phyloP scores from a whole-genome alignment of 352 stramenopile species.

The Globisporangium spiculum region DNA sequence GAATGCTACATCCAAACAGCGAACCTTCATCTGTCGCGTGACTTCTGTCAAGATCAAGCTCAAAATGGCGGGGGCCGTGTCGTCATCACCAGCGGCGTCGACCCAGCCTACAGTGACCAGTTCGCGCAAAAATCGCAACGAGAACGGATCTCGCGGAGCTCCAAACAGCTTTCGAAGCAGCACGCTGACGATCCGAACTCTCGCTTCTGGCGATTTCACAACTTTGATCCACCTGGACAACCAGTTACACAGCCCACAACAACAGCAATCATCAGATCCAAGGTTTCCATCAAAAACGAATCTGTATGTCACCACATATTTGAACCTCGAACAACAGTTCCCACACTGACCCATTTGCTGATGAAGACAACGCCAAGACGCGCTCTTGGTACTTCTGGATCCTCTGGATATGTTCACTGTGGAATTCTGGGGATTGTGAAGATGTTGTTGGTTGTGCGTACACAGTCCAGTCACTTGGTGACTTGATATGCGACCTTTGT shows the following conservation, averaged over 20 bases:
- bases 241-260: background rate
- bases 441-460: background rate
- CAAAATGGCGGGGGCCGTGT: constrained; percentile 12
- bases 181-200: constrained; percentile 23
- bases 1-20: background rate
- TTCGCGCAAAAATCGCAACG: constrained; percentile 44
- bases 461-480: constrained; percentile 6
- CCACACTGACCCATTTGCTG: constrained; percentile 29
- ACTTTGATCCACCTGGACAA: constrained; percentile 31
- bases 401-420: constrained; percentile 1
- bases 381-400: constrained; percentile 25
- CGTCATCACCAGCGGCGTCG: background rate
- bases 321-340: background rate
- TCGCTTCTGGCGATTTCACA: constrained; percentile 11
- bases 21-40: constrained; percentile 37
- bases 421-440: background rate
- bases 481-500: background rate
- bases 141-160: constrained; percentile 35
- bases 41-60: constrained; percentile 21
- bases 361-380: constrained; percentile 32
- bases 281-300: background rate
- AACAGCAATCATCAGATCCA: background rate
- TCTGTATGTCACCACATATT: background rate
- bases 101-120: constrained; percentile 37
- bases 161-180: constrained; percentile 43